These are phyloP conservation scores for Colletotrichum sp. DNA, from an alignment of 2,329 filamentous ascomycete species.

Conservation along the genomic window DNA sequence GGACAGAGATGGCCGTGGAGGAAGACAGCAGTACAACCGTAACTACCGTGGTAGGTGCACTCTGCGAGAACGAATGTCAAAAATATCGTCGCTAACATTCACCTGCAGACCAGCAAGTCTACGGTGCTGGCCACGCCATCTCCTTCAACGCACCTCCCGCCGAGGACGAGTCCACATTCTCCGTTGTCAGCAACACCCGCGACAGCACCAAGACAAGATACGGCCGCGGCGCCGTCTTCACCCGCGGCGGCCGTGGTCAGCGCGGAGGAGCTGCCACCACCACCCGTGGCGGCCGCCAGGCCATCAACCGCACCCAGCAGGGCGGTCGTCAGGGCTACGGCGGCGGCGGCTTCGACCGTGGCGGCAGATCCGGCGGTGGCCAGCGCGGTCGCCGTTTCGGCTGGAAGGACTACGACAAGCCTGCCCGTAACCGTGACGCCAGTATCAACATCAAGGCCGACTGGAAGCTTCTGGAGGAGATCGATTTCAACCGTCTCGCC, in stretches of 20 bases:
- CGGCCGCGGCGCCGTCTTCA: conserved; percentile 88
- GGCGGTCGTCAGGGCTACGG: conserved; percentile 69
- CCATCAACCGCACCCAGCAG: conserved; percentile 68
- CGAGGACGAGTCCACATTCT: conserved; percentile 97
- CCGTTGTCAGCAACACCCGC: conserved; percentile 93
- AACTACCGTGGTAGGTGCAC: conserved; percentile 80
- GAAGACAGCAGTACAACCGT: conserved; percentile 87
- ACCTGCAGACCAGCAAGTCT: conserved; percentile 86
- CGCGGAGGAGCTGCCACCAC: conserved; percentile 58
- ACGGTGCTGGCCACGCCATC: conserved; percentile 85
- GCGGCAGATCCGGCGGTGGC: conserved; percentile 71
- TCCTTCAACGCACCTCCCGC: conserved; percentile 89
- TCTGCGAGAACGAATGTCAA: neutral
- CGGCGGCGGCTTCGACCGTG: conserved; percentile 70
- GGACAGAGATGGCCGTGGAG: conserved; percentile 75
- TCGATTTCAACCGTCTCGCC: conserved; percentile 92
- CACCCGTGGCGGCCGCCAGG: conserved; percentile 62
- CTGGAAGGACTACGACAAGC: conserved; percentile 99
- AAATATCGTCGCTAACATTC: conserved; percentile 4
- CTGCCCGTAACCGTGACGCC: conserved; percentile 91
- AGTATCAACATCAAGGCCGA: conserved; percentile 96
- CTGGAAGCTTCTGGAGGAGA: conserved; percentile 96
- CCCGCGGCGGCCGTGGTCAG: conserved; percentile 83
- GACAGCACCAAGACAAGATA: conserved; percentile 87
- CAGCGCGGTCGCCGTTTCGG: conserved; percentile 86